Conservation (phyloP, 2,329 filamentous ascomycete species). For the Beauveria asiatica region DNA sequence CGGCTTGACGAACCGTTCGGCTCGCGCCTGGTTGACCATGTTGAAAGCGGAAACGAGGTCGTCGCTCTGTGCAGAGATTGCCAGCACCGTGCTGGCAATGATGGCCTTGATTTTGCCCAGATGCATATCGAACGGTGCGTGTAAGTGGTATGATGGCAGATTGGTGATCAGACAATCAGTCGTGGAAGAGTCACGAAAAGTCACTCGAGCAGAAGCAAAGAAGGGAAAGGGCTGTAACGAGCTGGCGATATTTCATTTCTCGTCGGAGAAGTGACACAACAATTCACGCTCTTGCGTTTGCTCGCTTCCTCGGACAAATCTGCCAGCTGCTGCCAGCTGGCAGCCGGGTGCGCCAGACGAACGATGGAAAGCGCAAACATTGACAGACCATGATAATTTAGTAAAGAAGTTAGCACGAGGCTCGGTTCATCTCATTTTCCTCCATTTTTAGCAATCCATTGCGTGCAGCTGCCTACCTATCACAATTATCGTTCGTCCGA, state of each 20-base stretch:
- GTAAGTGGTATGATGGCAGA: neutral
- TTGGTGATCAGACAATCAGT: neutral
- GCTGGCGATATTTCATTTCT: neutral
- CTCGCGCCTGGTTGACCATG: constrained; percentile 25
- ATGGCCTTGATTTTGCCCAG: constrained; percentile 8
- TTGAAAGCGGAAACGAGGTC: constrained; percentile 20
- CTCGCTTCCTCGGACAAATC: neutral
- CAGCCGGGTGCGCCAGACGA: neutral
- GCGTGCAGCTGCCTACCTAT: too few species aligned
- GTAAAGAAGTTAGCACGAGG: neutral
- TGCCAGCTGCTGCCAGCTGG: constrained; percentile 6
- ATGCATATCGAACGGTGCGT: neutral
- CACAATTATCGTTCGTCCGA: neutral
- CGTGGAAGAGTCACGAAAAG: neutral
- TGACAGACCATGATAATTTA: neutral
- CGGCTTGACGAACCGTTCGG: constrained; percentile 19
- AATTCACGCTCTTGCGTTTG: constrained; percentile 4
- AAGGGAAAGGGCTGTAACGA: neutral
- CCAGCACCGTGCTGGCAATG: constrained; percentile 7
- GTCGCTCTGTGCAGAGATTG: constrained; percentile 14
- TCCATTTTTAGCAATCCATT: too few species aligned
- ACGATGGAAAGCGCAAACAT: constrained; percentile 4
- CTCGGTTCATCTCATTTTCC: neutral
- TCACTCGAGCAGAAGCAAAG: neutral
- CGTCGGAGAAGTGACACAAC: neutral